phyloP scores from a whole-genome alignment of 805 yeast species.

The Limtongozyma cylindracea region DNA sequence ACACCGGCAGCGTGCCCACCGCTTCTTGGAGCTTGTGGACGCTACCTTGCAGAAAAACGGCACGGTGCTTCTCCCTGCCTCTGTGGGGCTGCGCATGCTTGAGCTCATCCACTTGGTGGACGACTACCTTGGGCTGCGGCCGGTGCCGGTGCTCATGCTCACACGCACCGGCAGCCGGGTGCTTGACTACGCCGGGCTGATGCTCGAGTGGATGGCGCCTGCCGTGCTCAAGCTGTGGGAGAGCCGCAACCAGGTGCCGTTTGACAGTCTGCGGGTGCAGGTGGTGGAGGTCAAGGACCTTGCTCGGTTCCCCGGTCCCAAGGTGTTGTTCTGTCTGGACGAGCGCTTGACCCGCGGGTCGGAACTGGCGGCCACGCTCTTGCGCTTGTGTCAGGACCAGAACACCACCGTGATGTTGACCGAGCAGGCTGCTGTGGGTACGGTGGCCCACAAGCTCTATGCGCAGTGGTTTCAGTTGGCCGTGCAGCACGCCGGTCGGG shows the following conservation, averaged over 20 bases:
- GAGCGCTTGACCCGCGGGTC: slow-evolving; percentile 39
- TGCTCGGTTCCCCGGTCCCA: slow-evolving; percentile 51
- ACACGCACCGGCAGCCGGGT: slow-evolving; percentile 61
- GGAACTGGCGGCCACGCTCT: slow-evolving; percentile 23
- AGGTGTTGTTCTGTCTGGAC: slow-evolving; percentile 61
- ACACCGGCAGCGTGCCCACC: slow-evolving; percentile 35
- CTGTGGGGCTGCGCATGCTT: slow-evolving; percentile 56
- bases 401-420: slow-evolving; percentile 54
- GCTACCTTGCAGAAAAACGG: slow-evolving; percentile 54
- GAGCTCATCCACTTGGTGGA: slow-evolving; percentile 61
- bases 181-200: slow-evolving; percentile 59
- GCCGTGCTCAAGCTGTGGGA: slow-evolving; percentile 78
- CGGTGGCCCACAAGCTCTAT: slow-evolving; percentile 24
- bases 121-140: slow-evolving; percentile 25
- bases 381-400: slow-evolving; percentile 32
- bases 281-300: slow-evolving; percentile 26
- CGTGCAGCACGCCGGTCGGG: slow-evolving; percentile 8
- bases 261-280: slow-evolving; percentile 39
- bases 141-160: slow-evolving; percentile 51
- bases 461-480: slow-evolving; percentile 24
- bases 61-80: slow-evolving; percentile 61
- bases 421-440: slow-evolving; percentile 19
- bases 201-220: slow-evolving; percentile 91
- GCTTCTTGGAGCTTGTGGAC: slow-evolving; percentile 33
- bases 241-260: slow-evolving; percentile 31